Base-by-base conservation (phyloP, 2,329 filamentous ascomycete genomes). In the Fusarium multiceps region DNA sequence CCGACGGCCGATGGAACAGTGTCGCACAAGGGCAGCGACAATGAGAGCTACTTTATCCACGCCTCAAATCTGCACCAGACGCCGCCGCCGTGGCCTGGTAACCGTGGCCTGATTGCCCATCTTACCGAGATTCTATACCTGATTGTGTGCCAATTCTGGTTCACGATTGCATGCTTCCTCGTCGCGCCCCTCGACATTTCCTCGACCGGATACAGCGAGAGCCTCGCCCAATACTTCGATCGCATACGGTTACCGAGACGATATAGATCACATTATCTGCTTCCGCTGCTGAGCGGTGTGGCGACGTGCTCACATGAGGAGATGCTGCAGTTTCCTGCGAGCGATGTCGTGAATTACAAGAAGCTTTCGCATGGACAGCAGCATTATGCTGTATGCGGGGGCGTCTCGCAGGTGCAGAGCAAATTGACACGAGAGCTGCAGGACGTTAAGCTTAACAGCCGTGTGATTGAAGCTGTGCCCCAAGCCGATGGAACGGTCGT, bases 271-370 rank as follows among this genome's bases (percentile, higher is more conserved):
- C 80, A 82, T 34, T 89, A 89, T 69, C 73, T 89, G 10, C 76
- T 89, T 0, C 87, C 87, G 0, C 77, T 88, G 7, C 80, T 89
- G 41, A 84, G 86, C 51, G 82, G 82, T 61, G 84, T 88, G 9
- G 82, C 83, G 6, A 89, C 86, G 2, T 89, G 86, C 69, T 81
- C 85, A 0, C 87, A 88, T 56, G 76, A 80, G 3, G 80, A 82
- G 30, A 74, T 88, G 4, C 76, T 88, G 2, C 74, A 76, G 0
- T 88, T 87, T 27, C 87, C 87, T 0, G 87, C 87, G 2, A 82
- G 79, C 46, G 87, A 89, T 56, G 59, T 88, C 7, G 79, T 84
- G 23, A 81, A 80, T 14, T 88, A 88, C 73, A 85, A 86, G 71
- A 80, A 78, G 45, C 76, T 76, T 18, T 83, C 84, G 2, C 79